A percentile compares a stretch with the other conserved stretches of the same genome.
Evolutionary conservation across 2,329 filamentous ascomycete genomes (phyloP).

Genomic region (Fusarium sp.): DNA sequence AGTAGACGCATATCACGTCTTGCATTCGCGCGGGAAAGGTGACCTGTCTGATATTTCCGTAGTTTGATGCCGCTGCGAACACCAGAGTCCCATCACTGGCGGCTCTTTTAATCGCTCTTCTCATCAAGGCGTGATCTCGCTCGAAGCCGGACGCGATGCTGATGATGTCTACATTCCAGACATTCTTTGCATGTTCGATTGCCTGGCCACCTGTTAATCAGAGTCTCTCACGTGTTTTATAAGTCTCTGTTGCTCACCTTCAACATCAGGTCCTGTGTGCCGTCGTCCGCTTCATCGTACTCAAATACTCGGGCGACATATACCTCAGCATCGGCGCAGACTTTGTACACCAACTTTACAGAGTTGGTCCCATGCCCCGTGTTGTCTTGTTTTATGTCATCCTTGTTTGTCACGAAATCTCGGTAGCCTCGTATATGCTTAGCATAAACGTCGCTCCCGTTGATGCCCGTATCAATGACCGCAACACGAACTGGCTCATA

Average conservation of each 20-base stretch:
- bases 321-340: conserved; percentile 10
- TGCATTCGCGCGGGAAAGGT: conserved; percentile 19
- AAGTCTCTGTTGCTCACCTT: neutral
- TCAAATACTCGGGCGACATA: conserved; percentile 17
- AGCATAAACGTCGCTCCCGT: neutral
- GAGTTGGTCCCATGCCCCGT: conserved; percentile 17
- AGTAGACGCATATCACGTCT: conserved; percentile 21
- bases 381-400: conserved; percentile 8
- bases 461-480: neutral
- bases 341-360: conserved; percentile 2
- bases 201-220: neutral
- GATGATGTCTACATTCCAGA: conserved; percentile 21
- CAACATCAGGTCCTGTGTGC: conserved; percentile 14
- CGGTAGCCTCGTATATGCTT: conserved; percentile 5
- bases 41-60: conserved; percentile 17
- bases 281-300: conserved; percentile 3
- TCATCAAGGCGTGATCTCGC: neutral
- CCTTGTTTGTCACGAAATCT: conserved; percentile 10
- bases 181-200: conserved; percentile 2
- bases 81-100: conserved; percentile 2
- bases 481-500: conserved; percentile 2
- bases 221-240: no score
- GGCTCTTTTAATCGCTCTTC: conserved; percentile 9
- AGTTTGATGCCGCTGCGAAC: conserved; percentile 23
- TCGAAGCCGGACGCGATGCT: conserved; percentile 22